Base-by-base conservation (phyloP, 2,329 filamentous ascomycete species). In the Rutstroemia sp. region DNA sequence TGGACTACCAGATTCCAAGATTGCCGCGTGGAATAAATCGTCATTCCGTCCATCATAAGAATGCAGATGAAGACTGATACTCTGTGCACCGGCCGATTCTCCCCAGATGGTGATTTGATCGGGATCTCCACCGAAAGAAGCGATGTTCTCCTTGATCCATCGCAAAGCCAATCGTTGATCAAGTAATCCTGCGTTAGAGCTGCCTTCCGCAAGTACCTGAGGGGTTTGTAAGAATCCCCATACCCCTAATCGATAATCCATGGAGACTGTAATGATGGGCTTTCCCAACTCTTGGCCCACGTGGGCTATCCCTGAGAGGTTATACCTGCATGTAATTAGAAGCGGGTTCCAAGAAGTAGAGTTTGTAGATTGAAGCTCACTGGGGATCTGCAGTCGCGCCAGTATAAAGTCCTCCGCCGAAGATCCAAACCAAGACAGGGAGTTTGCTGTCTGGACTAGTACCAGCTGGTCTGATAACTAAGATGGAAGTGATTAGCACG, bases 161-260 rank as follows among this genome's bases (percentile, higher is more conserved):
- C 52, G 39, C 6, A 86, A 71, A 10, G 80, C 75, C 21, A 77
- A 65, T 59, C 79, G 74, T 69, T 86, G 82, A 64, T 87, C 84
- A 59, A 76, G 73, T 46, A 87, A 69, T 1, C 86, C 86, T 10
- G 85, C 71, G 60, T 89, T 90, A 59, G 88, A 88, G 52, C 82
- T 71, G 38, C 79, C 64, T 57, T 79, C 62, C 9, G 70, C 70
- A 1, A 76, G 72, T 12, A 81, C 73, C 56, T 79, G 62, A 7
- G 71, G 71, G 82, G 79, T 82, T 25, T 80, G 77, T 45, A 88
- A 70, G 69, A 91, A 90, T 0, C 88, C 88, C 65, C 89, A 73
- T 2, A 80, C 78, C 2, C 82, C 81, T 38, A 88, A 76, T 4
- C 86, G 77, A 67, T 87, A 82, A 69, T 79, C 79, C 65, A 84